Base-by-base conservation (phyloP, 257 asterid genomes). In the Petunia axillaris region DNA sequence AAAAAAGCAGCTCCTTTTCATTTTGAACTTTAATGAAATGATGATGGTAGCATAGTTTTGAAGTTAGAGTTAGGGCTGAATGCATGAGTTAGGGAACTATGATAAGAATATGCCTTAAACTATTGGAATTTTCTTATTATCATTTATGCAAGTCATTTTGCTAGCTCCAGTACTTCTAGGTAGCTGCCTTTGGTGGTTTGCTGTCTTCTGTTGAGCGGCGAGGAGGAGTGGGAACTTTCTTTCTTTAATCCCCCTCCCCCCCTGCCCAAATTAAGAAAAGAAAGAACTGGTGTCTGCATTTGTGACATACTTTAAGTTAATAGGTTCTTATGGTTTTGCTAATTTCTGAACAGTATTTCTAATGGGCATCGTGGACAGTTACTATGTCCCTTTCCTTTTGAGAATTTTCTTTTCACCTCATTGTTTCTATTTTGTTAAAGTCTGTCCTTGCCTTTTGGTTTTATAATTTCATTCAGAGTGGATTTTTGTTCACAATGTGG, bases 401-500 rank as follows among this genome's bases (percentile, higher is more conserved):
- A 39, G 25, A 76, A 41, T 41, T 14, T 58, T 10, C 59, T 67
- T 81, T 76, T 54, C 4, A 58, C 58, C 38, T 66, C 58, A 66
- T 39, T 75, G 8, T 58, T 57, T 64, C 73, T 36, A 2, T 44
- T 70, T 8, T 70, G 16, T 58, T 46, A 25, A 70, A 46, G 57
- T n/a, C n/a, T 68, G 25, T 8, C 57, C 55, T 68, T 68, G 25
- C 25, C 46, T 67, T 11, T 66, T 74, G 4, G 15, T 81, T 43
- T 57, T 77, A 38, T 75, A 44, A 44, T 78, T 11, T 15, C 79
- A 71, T 79, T 25, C 94, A 95, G 98, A 82, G 73, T 79, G 81
- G 83, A 84, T 75, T 80, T 84, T 83, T 62, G 83, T 86, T 81
- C 79, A 76, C 86, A 64, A 59, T 79, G 77, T 75, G 89, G 83